phyloP scores from a whole-genome alignment of 139 green algal genomes.

The Chlorella ohadii region DNA sequence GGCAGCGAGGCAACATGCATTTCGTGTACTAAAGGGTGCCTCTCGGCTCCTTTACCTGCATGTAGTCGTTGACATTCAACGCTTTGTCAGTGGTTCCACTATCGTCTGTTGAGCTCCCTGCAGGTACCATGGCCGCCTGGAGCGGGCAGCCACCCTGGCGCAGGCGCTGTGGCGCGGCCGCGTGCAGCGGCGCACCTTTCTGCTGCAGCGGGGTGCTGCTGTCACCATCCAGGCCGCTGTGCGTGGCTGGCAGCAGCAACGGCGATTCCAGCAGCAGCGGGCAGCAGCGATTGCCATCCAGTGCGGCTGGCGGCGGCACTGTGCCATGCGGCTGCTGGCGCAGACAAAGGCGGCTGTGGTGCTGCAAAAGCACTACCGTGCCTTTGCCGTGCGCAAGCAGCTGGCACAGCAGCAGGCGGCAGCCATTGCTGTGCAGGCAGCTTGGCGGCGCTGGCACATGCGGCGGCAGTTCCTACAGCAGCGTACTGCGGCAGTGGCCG shows the following conservation, averaged over 20 bases:
- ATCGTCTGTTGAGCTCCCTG: too few species aligned
- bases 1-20: too few species aligned
- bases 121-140: slow-evolving; percentile 35
- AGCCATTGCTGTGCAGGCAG: slow-evolving; percentile 38
- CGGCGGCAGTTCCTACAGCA: slow-evolving; percentile 8
- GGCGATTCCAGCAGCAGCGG: slow-evolving; percentile 20
- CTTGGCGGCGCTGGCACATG: slow-evolving; percentile 32
- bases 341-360: not conserved
- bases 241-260: slow-evolving; percentile 30
- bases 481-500: slow-evolving; percentile 14
- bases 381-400: not conserved
- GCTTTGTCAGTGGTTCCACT: too few species aligned
- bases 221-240: slow-evolving; percentile 61
- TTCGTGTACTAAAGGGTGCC: too few species aligned
- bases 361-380: not conserved
- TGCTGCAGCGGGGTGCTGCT: slow-evolving; percentile 34
- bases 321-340: slow-evolving; percentile 4
- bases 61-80: too few species aligned
- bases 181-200: slow-evolving; percentile 6
- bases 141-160: slow-evolving; percentile 21
- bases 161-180: slow-evolving; percentile 41
- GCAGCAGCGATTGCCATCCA: slow-evolving; percentile 51
- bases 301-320: slow-evolving; percentile 35
- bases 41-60: too few species aligned
- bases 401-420: not conserved